Percentiles rank a stretch among this genome's conserved stretches.
Conservation (phyloP, 306 rosid species). For the Datisca glomerata region DNA sequence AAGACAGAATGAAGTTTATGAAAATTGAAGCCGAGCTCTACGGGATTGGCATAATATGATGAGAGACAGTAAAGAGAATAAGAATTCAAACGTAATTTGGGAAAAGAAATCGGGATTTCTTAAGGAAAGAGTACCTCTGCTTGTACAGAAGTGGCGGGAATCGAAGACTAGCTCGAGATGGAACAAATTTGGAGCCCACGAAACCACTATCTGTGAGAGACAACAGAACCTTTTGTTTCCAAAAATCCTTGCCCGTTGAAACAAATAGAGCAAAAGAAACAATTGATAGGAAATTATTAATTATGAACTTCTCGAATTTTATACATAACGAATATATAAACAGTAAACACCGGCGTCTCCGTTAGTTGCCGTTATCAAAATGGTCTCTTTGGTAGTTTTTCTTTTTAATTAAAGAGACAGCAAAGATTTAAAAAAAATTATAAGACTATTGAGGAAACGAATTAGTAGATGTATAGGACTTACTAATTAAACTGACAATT, state of each 20-base stretch:
- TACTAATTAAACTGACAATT: too few relatives aligned
- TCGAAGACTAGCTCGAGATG: slow-evolving; percentile 59
- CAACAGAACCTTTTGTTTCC: slow-evolving; percentile 39
- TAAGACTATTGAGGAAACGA: too few relatives aligned
- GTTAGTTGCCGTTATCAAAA: slow-evolving; percentile 49
- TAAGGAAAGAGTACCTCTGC: slow-evolving; percentile 39
- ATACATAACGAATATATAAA: slow-evolving; percentile 43
- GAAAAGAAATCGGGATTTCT: not conserved
- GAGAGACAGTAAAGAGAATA: slow-evolving; percentile 15
- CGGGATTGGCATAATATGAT: not conserved
- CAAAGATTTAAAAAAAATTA: too few relatives aligned
- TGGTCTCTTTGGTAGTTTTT: too few relatives aligned
- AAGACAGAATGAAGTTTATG: not conserved
- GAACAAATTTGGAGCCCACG: slow-evolving; percentile 20
- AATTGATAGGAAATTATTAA: not conserved
- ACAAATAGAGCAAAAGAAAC: slow-evolving; percentile 27
- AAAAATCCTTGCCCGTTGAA: slow-evolving; percentile 99
- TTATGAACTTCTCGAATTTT: not conserved
- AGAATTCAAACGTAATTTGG: not conserved
- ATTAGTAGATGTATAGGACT: too few relatives aligned
- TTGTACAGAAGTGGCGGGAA: slow-evolving; percentile 64
- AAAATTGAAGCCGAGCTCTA: not conserved
- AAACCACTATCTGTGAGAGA: slow-evolving; percentile 17
- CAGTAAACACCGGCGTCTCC: slow-evolving; percentile 72
- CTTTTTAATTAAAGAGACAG: too few relatives aligned